phyloP scores from a whole-genome alignment of 2,329 filamentous ascomycete genomes.

The Plectosphaerella sp. region DNA sequence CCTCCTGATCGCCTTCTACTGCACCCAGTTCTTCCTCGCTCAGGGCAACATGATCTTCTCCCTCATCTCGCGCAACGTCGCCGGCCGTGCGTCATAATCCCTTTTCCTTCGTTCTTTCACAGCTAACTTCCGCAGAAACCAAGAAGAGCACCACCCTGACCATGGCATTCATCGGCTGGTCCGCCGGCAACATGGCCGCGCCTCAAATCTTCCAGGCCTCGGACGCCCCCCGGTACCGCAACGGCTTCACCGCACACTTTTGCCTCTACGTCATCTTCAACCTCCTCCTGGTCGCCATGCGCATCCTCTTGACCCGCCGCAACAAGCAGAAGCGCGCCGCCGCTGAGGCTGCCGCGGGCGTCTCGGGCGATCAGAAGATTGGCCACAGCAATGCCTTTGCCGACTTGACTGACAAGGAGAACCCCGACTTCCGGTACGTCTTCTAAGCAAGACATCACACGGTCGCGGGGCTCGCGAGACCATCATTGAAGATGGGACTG shows the following conservation, averaged over 20 bases:
- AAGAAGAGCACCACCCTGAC: slow-evolving; percentile 33
- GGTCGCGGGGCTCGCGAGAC: background rate
- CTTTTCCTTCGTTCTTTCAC: background rate
- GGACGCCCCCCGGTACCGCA: slow-evolving; percentile 28
- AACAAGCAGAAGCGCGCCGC: slow-evolving; percentile 12
- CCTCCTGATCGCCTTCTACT: slow-evolving; percentile 34
- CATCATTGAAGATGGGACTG: too few species aligned
- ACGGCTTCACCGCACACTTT: slow-evolving; percentile 28
- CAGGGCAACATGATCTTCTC: slow-evolving; percentile 37
- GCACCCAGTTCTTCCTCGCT: slow-evolving; percentile 37
- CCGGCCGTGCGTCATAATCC: slow-evolving; percentile 20
- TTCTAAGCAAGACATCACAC: background rate
- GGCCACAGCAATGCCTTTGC: slow-evolving; percentile 12
- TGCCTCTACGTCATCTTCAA: slow-evolving; percentile 28
- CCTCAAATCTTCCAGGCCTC: slow-evolving; percentile 27
- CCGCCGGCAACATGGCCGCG: slow-evolving; percentile 30
- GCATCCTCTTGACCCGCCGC: slow-evolving; percentile 17
- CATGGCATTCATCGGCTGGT: slow-evolving; percentile 30
- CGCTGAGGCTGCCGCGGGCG: background rate
- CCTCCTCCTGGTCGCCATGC: slow-evolving; percentile 17
- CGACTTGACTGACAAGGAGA: slow-evolving; percentile 13
- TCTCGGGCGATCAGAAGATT: slow-evolving; percentile 8
- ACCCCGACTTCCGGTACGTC: background rate
- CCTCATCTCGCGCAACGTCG: slow-evolving; percentile 33
- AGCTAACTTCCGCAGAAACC: slow-evolving; percentile 14